phyloP scores from a whole-genome alignment of 805 yeast genomes.

The Millerozyma miso region DNA sequence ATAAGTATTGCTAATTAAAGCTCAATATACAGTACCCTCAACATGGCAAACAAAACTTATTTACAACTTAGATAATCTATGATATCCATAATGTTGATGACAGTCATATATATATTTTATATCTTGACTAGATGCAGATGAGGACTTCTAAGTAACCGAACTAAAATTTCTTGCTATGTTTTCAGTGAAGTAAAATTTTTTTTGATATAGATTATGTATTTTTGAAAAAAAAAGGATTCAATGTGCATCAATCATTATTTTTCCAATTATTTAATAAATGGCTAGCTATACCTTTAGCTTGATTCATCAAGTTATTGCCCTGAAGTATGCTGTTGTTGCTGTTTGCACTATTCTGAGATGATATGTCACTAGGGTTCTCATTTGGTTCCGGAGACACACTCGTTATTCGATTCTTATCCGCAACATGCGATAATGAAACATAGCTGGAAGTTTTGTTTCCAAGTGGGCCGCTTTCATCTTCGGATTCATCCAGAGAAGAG shows the following conservation, averaged over 20 bases:
- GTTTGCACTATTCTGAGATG: constrained; percentile 9
- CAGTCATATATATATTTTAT: background rate
- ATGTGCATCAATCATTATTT: constrained; percentile 8
- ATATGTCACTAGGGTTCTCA: constrained; percentile 2
- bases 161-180: background rate
- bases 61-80: background rate
- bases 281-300: constrained; percentile 34
- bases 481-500: constrained; percentile 32
- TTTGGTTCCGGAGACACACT: constrained; percentile 22
- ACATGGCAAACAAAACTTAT: background rate
- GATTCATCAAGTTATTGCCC: constrained; percentile 23
- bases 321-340: constrained; percentile 5
- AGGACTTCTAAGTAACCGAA: background rate
- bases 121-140: background rate
- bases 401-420: constrained; percentile 39
- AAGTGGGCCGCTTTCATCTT: constrained; percentile 9
- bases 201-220: no score
- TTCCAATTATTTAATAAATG: constrained; percentile 28
- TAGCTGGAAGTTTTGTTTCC: constrained; percentile 22
- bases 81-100: background rate
- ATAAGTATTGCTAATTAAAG: no score
- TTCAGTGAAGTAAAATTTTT: background rate
- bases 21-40: no score
- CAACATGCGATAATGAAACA: constrained; percentile 48
- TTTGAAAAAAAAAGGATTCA: constrained; percentile 5